phyloP scores from a whole-genome alignment of 2,329 filamentous ascomycete species.

The Hypoxylon rubiginosum region DNA sequence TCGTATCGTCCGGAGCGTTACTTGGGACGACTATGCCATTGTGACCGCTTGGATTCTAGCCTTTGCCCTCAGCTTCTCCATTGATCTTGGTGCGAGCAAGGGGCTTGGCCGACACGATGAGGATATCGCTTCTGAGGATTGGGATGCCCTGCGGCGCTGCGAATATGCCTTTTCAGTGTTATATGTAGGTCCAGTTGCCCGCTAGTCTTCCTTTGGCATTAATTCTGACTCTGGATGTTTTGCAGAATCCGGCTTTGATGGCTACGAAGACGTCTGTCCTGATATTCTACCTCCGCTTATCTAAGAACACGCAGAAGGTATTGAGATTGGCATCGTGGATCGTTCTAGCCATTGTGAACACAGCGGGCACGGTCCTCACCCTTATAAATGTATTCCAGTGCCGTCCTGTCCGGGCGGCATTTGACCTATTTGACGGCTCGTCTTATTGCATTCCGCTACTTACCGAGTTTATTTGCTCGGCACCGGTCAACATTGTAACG shows the following conservation, averaged over 20 bases:
- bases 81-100: constrained; percentile 72
- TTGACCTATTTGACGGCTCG: constrained; percentile 58
- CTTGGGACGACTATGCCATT: constrained; percentile 86
- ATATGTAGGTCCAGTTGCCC: constrained; percentile 61
- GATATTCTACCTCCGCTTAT: constrained; percentile 88
- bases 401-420: constrained; percentile 78
- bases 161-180: constrained; percentile 76
- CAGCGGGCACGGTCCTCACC: constrained; percentile 82
- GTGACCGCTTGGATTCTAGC: constrained; percentile 81
- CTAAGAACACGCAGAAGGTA: constrained; percentile 80
- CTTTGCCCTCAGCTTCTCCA: constrained; percentile 75
- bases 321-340: constrained; percentile 86
- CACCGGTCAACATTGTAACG: constrained; percentile 92
- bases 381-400: constrained; percentile 92
- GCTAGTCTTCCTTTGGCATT: constrained; percentile 5
- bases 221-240: constrained; percentile 31
- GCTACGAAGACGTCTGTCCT: constrained; percentile 93
- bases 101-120: constrained; percentile 78
- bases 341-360: constrained; percentile 82
- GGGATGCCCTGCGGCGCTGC: constrained; percentile 65
- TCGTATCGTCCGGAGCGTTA: constrained; percentile 78
- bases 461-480: constrained; percentile 78
- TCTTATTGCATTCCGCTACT: constrained; percentile 68
- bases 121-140: constrained; percentile 67
- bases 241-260: constrained; percentile 88